Evolutionary conservation across 148 eudicot genomes (phyloP).

Genomic region (Rhododendron ovatum): DNA sequence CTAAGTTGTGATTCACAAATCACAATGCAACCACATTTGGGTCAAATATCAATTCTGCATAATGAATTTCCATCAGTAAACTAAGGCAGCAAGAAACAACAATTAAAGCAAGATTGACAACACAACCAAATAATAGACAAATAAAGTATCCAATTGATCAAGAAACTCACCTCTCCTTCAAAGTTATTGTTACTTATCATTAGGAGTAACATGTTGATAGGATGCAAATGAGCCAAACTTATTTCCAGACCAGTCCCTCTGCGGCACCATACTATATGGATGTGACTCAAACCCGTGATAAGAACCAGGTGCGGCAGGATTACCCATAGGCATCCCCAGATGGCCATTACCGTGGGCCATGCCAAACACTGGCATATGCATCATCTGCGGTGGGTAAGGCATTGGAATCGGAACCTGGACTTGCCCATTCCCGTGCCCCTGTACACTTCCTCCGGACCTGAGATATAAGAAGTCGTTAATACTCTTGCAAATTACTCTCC

Average conservation of each 20-base stretch:
- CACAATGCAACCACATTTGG: background rate
- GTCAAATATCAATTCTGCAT: slow-evolving; percentile 21
- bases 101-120: background rate
- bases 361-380: slow-evolving; percentile 31
- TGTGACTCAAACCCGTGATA: slow-evolving; percentile 30
- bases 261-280: slow-evolving; percentile 38
- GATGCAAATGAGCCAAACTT: slow-evolving; percentile 16
- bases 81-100: background rate
- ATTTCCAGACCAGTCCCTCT: slow-evolving; percentile 45
- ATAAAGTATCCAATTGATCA: background rate
- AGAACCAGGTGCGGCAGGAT: slow-evolving; percentile 3
- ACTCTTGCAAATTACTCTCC: background rate
- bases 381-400: slow-evolving; percentile 33
- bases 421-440: slow-evolving; percentile 16
- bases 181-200: slow-evolving; percentile 18
- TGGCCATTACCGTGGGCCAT: slow-evolving; percentile 30
- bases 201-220: slow-evolving; percentile 25
- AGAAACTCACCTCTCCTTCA: slow-evolving; percentile 17
- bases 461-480: background rate
- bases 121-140: background rate
- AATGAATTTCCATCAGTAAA: background rate
- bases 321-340: slow-evolving; percentile 22
- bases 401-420: slow-evolving; percentile 24
- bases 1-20: background rate
- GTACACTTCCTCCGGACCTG: slow-evolving; percentile 6